Conservation (phyloP, 352 stramenopile genomes). For the Thalassiosira delicatula region DNA sequence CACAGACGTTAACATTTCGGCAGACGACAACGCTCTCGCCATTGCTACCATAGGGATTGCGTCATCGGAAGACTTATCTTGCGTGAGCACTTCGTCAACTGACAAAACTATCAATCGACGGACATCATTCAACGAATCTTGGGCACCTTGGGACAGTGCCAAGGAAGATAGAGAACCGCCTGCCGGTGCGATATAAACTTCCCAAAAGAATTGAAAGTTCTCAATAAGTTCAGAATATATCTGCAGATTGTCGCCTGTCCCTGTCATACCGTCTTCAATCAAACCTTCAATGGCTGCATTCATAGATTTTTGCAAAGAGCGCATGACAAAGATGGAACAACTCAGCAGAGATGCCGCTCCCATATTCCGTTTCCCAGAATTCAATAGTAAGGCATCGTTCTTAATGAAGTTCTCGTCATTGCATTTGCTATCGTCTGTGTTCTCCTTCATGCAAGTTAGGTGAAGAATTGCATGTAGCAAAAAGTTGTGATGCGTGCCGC, state of each 20-base stretch:
- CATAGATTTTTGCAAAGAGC: conserved; percentile 46
- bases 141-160: conserved; percentile 55
- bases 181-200: conserved; percentile 68
- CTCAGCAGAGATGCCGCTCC: conserved; percentile 66
- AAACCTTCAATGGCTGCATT: conserved; percentile 44
- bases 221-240: conserved; percentile 41
- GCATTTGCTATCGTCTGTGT: conserved; percentile 59
- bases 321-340: conserved; percentile 74
- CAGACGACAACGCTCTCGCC: conserved; percentile 45
- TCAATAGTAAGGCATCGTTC: conserved; percentile 64
- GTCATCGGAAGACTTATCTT: conserved; percentile 26
- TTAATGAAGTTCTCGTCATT: conserved; percentile 59
- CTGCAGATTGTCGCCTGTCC: conserved; percentile 20
- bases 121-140: conserved; percentile 44
- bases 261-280: conserved; percentile 64
- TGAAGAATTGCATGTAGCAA: conserved; percentile 77
- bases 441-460: conserved; percentile 73
- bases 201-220: conserved; percentile 70
- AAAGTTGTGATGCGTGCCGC: conserved; percentile 52
- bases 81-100: conserved; percentile 11
- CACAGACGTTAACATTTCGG: conserved; percentile 48
- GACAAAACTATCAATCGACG: conserved; percentile 43
- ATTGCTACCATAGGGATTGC: conserved; percentile 13
- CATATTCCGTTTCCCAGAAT: conserved; percentile 61
- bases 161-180: conserved; percentile 51